Conservation (phyloP, 176 grass and related monocot genomes). For the Rhynchospora tenuis region DNA sequence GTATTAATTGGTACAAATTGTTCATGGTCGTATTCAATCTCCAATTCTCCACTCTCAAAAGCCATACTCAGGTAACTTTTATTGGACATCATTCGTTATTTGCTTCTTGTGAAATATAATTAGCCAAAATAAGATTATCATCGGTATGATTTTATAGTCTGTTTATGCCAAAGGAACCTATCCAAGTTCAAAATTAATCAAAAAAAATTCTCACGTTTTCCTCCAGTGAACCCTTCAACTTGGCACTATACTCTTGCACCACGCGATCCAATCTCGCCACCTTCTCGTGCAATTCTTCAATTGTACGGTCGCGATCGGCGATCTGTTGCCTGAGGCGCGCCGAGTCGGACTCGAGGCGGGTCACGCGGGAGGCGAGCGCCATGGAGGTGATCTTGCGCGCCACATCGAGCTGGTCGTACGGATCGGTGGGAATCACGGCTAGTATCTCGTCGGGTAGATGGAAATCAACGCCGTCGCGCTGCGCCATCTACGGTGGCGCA, state of each 20-base stretch:
- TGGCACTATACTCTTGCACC: slow-evolving; percentile 7
- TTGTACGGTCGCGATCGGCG: slow-evolving; percentile 30
- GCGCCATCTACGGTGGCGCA: slow-evolving; percentile 18
- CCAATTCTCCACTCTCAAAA: background rate
- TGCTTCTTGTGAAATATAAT: background rate
- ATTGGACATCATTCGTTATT: background rate
- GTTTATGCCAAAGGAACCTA: background rate
- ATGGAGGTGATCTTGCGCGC: slow-evolving; percentile 97
- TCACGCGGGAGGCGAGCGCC: slow-evolving; percentile 86
- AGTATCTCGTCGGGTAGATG: slow-evolving; percentile 91
- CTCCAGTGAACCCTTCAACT: slow-evolving; percentile 10
- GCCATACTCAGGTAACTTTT: background rate
- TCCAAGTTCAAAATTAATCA: slow-evolving; percentile 3
- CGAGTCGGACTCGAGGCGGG: slow-evolving; percentile 62
- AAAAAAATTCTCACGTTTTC: slow-evolving; percentile 15
- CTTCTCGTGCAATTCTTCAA: slow-evolving; percentile 18
- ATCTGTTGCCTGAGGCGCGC: slow-evolving; percentile 54
- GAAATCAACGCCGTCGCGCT: slow-evolving; percentile 48
- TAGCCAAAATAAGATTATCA: background rate
- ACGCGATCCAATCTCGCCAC: background rate
- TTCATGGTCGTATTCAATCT: background rate
- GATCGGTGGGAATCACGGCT: slow-evolving; percentile 82
- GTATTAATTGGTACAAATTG: background rate
- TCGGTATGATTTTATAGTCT: background rate
- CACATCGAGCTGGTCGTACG: slow-evolving; percentile 94